Evolutionary conservation across 331 rosid genomes (phyloP).

Genomic region (Cydonia oblonga): DNA sequence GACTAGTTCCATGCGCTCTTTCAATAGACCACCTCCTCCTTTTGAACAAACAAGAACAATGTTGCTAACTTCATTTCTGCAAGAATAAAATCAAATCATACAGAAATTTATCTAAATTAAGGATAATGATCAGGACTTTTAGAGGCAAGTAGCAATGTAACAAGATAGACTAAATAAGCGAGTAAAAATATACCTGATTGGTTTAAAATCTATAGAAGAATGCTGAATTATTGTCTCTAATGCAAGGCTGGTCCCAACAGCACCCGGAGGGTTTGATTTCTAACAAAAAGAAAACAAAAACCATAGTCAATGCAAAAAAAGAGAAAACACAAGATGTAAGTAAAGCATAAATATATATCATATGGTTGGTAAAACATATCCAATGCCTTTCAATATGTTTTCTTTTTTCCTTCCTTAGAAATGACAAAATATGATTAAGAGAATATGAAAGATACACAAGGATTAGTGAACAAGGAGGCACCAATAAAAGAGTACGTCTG

Average conservation of each 20-base stretch:
- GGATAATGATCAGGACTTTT: slow-evolving; percentile 1
- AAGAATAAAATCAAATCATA: slow-evolving; percentile 8
- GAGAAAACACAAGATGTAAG: neutral
- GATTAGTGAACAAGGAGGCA: too few species aligned
- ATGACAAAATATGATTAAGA: too few species aligned
- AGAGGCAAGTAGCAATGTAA: neutral
- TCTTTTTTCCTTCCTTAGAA: too few species aligned
- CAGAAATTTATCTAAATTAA: neutral
- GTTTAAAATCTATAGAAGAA: slow-evolving; percentile 51
- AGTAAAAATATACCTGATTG: slow-evolving; percentile 40
- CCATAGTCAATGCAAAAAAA: slow-evolving; percentile 2
- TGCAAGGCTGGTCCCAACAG: slow-evolving; percentile 89
- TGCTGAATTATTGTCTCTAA: slow-evolving; percentile 83
- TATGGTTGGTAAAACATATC: neutral
- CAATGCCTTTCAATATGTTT: neutral
- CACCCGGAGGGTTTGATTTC: slow-evolving; percentile 76
- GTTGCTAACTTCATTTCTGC: slow-evolving; percentile 61
- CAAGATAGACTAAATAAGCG: slow-evolving; percentile 8
- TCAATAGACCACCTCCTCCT: slow-evolving; percentile 92
- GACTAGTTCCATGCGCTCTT: slow-evolving; percentile 81
- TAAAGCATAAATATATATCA: neutral
- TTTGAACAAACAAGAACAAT: slow-evolving; percentile 77
- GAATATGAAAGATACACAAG: too few species aligned
- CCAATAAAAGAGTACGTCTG: too few species aligned
- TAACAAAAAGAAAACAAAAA: slow-evolving; percentile 22